These are phyloP conservation scores for Artemisia argyi DNA, from an alignment of 129 eudicot genomes.

Conservation along the genomic window DNA sequence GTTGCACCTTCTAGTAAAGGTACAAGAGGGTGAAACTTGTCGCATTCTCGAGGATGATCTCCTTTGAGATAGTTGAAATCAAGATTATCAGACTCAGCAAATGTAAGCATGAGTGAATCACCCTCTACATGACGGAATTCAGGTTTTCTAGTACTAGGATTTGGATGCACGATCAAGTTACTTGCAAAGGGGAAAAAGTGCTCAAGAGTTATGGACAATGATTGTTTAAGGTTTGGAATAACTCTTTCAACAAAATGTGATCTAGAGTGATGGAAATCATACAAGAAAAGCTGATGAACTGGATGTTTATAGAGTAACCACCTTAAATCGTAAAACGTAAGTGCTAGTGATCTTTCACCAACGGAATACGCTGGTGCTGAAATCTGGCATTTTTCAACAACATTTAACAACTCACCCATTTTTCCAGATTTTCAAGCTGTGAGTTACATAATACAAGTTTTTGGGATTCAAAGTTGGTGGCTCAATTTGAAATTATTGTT, in stretches of 20 bases:
- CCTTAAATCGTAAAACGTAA: conserved; percentile 43
- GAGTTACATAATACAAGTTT: no score
- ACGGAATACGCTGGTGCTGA: conserved; percentile 41
- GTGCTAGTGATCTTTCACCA: conserved; percentile 32
- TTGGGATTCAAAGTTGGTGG: no score
- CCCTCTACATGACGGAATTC: conserved; percentile 41
- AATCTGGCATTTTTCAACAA: conserved; percentile 29
- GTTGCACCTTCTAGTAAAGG: conserved; percentile 16
- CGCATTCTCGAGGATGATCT: conserved; percentile 40
- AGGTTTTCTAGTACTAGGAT: conserved; percentile 2
- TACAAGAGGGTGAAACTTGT: conserved; percentile 36
- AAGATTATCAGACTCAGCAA: conserved; percentile 22
- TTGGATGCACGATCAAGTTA: conserved; percentile 25
- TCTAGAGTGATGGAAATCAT: conserved; percentile 31
- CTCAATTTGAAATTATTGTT: no score
- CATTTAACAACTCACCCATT: neutral
- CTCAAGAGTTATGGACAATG: conserved; percentile 44
- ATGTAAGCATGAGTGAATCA: conserved; percentile 35
- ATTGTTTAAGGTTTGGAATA: conserved; percentile 41
- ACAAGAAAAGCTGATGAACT: conserved; percentile 43
- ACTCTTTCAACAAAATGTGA: conserved; percentile 24
- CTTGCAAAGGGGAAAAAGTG: conserved; percentile 47
- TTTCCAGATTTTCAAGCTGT: no score
- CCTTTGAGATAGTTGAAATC: conserved; percentile 40
- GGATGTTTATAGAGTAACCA: conserved; percentile 40